phyloP scores from a whole-genome alignment of 345 rosid species.

The Salix viminalis region DNA sequence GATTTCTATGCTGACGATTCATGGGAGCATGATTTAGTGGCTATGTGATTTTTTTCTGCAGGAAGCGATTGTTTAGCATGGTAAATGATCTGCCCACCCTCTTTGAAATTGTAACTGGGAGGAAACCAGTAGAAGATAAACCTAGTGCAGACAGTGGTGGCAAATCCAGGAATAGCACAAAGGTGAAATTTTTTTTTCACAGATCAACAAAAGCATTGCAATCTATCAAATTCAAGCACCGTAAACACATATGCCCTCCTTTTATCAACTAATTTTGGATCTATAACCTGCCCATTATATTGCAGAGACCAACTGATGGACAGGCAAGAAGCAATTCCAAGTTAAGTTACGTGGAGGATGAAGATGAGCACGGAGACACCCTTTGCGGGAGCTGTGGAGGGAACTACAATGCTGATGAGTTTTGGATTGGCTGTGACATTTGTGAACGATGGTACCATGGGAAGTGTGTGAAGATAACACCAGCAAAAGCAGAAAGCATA shows the following conservation, averaged over 20 bases:
- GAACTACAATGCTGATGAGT: constrained; percentile 66
- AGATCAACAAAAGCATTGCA: neutral
- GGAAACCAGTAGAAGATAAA: constrained; percentile 53
- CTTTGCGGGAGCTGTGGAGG: constrained; percentile 83
- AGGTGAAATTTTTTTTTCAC: constrained; percentile 37
- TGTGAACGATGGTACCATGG: constrained; percentile 91
- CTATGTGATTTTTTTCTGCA: constrained; percentile 17
- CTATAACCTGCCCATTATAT: neutral
- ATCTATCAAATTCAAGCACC: neutral
- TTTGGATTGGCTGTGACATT: constrained; percentile 83
- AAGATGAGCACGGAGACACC: constrained; percentile 85
- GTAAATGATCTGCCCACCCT: constrained; percentile 69
- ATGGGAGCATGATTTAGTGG: neutral
- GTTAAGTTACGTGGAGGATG: constrained; percentile 56
- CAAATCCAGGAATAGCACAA: constrained; percentile 65
- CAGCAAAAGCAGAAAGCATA: constrained; percentile 76
- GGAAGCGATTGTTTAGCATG: constrained; percentile 70
- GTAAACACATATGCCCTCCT: neutral
- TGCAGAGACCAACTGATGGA: constrained; percentile 66
- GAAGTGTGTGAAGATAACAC: constrained; percentile 79
- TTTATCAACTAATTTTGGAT: neutral
- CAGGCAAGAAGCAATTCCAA: constrained; percentile 49
- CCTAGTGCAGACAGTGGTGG: constrained; percentile 55
- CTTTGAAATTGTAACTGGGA: constrained; percentile 61
- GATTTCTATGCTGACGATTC: neutral